These are phyloP conservation scores for Hymenoscyphus scutula DNA, from an alignment of 2,329 filamentous ascomycete genomes.

Conservation along the genomic window DNA sequence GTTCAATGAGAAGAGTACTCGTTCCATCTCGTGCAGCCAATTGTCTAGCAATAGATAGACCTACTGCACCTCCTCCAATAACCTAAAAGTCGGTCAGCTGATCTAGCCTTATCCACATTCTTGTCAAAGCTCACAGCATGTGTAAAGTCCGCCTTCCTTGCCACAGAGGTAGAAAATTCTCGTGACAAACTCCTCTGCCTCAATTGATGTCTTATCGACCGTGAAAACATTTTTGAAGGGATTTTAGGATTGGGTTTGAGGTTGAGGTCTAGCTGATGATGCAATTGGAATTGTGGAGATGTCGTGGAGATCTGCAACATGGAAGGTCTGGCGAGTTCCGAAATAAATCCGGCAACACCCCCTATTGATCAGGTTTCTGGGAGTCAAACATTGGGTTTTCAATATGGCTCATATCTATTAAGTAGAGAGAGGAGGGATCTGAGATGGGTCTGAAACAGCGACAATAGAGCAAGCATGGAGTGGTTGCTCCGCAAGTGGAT, in stretches of 20 bases:
- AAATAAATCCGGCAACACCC: background rate
- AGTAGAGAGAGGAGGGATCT: no score
- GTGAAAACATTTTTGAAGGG: conserved; percentile 17
- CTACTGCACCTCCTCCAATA: conserved; percentile 66
- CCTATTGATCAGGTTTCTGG: no score
- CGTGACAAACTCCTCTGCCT: conserved; percentile 14
- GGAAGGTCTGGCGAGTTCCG: background rate
- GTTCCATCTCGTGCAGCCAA: conserved; percentile 58
- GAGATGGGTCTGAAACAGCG: no score
- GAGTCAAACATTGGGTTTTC: no score
- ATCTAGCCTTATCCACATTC: background rate
- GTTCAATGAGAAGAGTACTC: conserved; percentile 65
- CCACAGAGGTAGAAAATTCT: conserved; percentile 28
- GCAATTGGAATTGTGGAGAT: conserved; percentile 1
- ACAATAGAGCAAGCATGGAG: no score
- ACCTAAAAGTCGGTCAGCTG: conserved; percentile 26
- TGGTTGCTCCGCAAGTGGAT: no score
- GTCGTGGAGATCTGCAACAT: background rate
- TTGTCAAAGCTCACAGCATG: conserved; percentile 32
- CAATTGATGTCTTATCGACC: conserved; percentile 19
- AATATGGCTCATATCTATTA: no score
- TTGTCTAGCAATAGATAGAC: conserved; percentile 63
- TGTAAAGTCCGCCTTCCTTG: conserved; percentile 34
- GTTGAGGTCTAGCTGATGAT: background rate
- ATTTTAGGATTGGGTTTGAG: background rate